Base-by-base conservation (phyloP, 345 rosid genomes). In the Gossypium longicalyx region DNA sequence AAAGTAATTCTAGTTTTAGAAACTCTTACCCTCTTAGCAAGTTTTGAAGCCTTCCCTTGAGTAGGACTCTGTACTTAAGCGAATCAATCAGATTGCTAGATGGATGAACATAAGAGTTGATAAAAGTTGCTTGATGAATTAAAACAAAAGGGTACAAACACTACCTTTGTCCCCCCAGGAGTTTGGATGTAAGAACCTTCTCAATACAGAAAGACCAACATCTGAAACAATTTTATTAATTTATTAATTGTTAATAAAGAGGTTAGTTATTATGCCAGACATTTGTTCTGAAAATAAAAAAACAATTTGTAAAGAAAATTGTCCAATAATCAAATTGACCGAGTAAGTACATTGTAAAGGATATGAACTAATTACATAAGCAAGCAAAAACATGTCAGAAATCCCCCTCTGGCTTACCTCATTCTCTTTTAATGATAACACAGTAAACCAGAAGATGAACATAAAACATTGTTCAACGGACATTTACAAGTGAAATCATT, bases 181-280 rank as follows among this genome's bases (percentile, higher is more conserved):
- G 12, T 86, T 78, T 58, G 97, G 91, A 59, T 83, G 12, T 86
- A 95, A 85, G 84, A 93, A 95, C 77, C 94, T 88, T 80, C 88
- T 86, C 81, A 95, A 83, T 67, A 95, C 85, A 47, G 97, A 89
- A 79, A 95, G 96, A 53, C 99, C 99, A 77, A 91, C 93, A 85
- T 91, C 99, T 95, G 93, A 77, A 82, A 64, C 77, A 77, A 83
- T 81, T 74, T 70, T 48, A 59, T 29, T 29, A 17, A 72, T n/a
- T 44, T 45, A 75, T 77, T 56, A 74, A 49, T 44, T 17, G 43
- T 47, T 17, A 56, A 67, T 49, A 74, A 53, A 56, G 9, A 70
- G 20, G 52, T 45, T 12, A 58, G 51, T 54, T 72, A 22, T 47
- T 72, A 1, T 22, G 12, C 43, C 51, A 41, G 58, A 56, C 20